phyloP scores from a whole-genome alignment of 2,329 filamentous ascomycete species.

The Microsporum canis region DNA sequence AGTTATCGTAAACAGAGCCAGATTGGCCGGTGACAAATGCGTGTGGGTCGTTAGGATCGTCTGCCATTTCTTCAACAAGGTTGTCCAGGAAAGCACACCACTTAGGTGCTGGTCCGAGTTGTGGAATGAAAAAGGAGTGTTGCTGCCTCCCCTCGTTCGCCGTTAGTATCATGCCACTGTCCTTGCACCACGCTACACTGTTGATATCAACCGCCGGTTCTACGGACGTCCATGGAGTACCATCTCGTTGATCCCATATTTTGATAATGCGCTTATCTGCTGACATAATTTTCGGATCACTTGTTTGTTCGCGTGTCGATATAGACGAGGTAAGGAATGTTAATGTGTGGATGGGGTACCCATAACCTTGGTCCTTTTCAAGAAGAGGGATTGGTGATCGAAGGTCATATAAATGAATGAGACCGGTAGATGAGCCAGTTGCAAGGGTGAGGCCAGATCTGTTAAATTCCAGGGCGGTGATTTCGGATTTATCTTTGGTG shows the following conservation, averaged over 20 bases:
- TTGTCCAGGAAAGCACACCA: slow-evolving; percentile 98
- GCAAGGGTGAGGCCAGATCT: slow-evolving; percentile 73
- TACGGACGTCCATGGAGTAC: slow-evolving; percentile 86
- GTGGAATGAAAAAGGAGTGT: slow-evolving; percentile 88
- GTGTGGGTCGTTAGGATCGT: slow-evolving; percentile 56
- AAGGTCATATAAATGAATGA: slow-evolving; percentile 84
- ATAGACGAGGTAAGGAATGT: slow-evolving; percentile 55
- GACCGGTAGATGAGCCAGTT: slow-evolving; percentile 74
- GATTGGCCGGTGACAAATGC: slow-evolving; percentile 36
- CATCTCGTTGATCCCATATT: slow-evolving; percentile 76
- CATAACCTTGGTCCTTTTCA: slow-evolving; percentile 92
- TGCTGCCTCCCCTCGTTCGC: slow-evolving; percentile 95
- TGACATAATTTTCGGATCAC: slow-evolving; percentile 67
- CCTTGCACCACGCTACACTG: slow-evolving; percentile 81
- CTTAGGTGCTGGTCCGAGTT: slow-evolving; percentile 80
- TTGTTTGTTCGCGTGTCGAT: slow-evolving; percentile 57
- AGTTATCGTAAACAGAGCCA: slow-evolving; percentile 90
- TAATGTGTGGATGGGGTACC: slow-evolving; percentile 80
- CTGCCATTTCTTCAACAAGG: slow-evolving; percentile 96
- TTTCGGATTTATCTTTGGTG: slow-evolving; percentile 43
- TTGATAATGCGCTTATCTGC: slow-evolving; percentile 95
- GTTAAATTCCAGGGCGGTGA: slow-evolving; percentile 81
- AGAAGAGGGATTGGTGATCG: slow-evolving; percentile 75
- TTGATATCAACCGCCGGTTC: slow-evolving; percentile 93
- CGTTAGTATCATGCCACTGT: slow-evolving; percentile 89